Evolutionary conservation across 176 grass and related monocot genomes (phyloP), one percentile per base, ranked within the genome.

Genomic region (Lolium multiflorum): DNA sequence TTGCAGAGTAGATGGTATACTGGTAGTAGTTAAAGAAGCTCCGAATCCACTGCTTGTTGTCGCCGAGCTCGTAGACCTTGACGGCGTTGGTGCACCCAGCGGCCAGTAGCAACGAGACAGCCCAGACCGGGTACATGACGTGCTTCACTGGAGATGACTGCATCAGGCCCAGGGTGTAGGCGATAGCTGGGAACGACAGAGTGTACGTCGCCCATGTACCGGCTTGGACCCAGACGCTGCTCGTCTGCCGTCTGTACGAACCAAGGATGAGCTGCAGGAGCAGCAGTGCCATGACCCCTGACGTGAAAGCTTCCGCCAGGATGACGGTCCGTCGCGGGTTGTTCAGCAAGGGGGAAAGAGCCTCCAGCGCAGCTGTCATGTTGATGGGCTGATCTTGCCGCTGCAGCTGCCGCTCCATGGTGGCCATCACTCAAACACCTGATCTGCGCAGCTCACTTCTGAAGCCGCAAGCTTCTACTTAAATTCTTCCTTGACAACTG

Each of bases 51-150:
- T 35, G 21, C 54, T 3, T 84, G 28, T 58, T 58, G 5, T 81
- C 79, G 6, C 51, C 17, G 25, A 81, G 24, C 44, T 38, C 60
- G 1, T 81, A 66, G 24, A 71, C 68, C 39, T 46, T 73, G 71
- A 73, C n/a, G 11, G 71, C 41, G 0, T 48, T 73, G 43, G 71
- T 73, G 71, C 71, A 73, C 71, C 71, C 71, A 20, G 43, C 43
- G 2, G 71, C 71, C 41, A 49, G 11, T 0, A 73, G 0, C 71
- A 73, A 15, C 1, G 71, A 48, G 11, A 1, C 0, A 1, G 11
- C 71, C 71, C 71, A 73, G 6, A 73, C 14, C 2, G 71, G 71
- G 44, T 73, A 73, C n/a, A 73, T 7, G 44, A 47, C 71, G 21
- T 73, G 48, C 71, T 49, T 73, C 43, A 73, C 43, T 11, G 71